phyloP scores from a whole-genome alignment of 2,329 filamentous ascomycete species.

The Sporothrix sp. region DNA sequence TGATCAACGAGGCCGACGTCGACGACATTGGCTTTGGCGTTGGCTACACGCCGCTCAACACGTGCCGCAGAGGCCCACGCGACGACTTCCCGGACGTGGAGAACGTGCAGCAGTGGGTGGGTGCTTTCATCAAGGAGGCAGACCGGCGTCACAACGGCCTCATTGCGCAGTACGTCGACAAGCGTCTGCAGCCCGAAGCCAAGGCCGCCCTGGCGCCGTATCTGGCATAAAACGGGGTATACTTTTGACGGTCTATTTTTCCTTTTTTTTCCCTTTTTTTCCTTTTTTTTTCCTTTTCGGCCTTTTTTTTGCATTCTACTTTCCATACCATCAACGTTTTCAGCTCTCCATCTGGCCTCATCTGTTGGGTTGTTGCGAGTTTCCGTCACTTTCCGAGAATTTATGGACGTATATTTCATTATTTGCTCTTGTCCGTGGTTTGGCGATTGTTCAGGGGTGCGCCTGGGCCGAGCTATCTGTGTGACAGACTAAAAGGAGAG shows the following conservation, averaged over 20 bases:
- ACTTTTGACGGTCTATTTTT: no score
- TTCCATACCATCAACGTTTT: no score
- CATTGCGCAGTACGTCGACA: conserved; percentile 60
- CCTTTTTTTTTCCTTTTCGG: not conserved
- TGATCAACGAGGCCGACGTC: conserved; percentile 78
- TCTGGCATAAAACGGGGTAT: conserved; percentile 33
- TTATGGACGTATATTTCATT: no score
- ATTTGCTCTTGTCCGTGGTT: no score
- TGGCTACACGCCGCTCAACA: conserved; percentile 88
- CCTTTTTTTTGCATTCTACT: no score
- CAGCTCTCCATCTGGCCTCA: no score
- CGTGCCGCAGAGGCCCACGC: conserved; percentile 61
- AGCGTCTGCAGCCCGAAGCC: conserved; percentile 57
- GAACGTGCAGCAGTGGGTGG: conserved; percentile 77
- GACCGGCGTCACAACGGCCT: conserved; percentile 63
- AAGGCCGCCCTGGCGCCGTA: conserved; percentile 44
- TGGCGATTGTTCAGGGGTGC: no score
- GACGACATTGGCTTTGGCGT: conserved; percentile 93
- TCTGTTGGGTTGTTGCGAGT: no score
- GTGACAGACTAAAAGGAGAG: no score
- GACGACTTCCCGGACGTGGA: conserved; percentile 83
- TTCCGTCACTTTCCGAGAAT: no score
- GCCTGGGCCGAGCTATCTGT: no score
- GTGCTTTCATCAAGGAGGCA: conserved; percentile 65
- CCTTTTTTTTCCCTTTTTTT: not conserved